A percentile compares a stretch with the other conserved stretches of the same genome.
phyloP scores from a whole-genome alignment of 352 stramenopile species.

The Globisporangium cederbergense region DNA sequence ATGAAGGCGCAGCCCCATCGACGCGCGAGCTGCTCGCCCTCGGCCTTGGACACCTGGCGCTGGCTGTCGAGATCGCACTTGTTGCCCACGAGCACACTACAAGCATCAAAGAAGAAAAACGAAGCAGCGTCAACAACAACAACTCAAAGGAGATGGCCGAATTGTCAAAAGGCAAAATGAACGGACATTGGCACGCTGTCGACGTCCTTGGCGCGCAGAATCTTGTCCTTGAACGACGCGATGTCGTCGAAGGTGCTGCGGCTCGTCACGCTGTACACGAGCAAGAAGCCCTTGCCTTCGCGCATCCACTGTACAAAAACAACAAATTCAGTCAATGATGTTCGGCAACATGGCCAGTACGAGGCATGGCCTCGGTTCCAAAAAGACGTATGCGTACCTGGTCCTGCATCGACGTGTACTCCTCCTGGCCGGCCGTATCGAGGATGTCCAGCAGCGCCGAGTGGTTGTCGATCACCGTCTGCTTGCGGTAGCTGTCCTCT shows the following conservation, averaged over 20 bases:
- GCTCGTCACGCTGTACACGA: constrained; percentile 89
- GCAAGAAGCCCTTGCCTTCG: constrained; percentile 88
- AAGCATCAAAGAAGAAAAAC: not conserved
- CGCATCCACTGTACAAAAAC: constrained; percentile 80
- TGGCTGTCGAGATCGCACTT: constrained; percentile 84
- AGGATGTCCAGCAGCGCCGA: constrained; percentile 87
- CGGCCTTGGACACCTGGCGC: constrained; percentile 60
- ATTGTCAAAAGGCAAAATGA: not conserved
- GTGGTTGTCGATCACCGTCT: constrained; percentile 82
- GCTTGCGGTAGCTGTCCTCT: constrained; percentile 93
- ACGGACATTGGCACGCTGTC: constrained; percentile 79
- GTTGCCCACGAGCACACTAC: constrained; percentile 83
- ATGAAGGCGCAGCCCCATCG: constrained; percentile 86
- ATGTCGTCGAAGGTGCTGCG: constrained; percentile 91
- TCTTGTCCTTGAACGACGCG: constrained; percentile 87
- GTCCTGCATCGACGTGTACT: constrained; percentile 91
- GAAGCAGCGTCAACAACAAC: not conserved
- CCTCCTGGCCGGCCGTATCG: constrained; percentile 90
- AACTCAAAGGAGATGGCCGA: not conserved
- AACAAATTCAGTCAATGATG: not conserved
- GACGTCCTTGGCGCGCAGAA: constrained; percentile 86
- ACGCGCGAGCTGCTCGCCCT: constrained; percentile 64
- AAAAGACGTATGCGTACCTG: constrained; percentile 36
- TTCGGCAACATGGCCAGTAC: not conserved
- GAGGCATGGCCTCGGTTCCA: not conserved